Evolutionary conservation across 345 rosid species (phyloP).

Genomic region (Combretum micranthum): DNA sequence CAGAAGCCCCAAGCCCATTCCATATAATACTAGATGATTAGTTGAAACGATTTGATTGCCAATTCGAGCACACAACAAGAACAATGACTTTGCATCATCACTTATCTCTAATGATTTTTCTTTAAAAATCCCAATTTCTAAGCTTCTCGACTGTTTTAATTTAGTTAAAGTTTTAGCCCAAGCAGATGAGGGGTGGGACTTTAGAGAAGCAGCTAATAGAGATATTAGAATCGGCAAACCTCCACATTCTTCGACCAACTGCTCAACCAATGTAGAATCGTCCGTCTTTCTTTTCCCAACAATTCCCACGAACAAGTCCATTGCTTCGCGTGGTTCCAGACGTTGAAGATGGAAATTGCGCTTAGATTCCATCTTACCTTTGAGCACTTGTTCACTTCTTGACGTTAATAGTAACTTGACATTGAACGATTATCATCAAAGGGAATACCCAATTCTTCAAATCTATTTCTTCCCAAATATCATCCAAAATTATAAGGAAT

Average conservation of each 20-base stretch:
- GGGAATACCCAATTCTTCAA: too few species aligned
- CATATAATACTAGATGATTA: slow-evolving; percentile 13
- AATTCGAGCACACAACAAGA: slow-evolving; percentile 13
- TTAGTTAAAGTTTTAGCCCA: background rate
- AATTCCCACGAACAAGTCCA: slow-evolving; percentile 15
- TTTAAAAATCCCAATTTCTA: background rate
- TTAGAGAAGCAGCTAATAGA: background rate
- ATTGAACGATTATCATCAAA: too few species aligned
- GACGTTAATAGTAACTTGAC: too few species aligned
- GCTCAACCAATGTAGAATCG: background rate
- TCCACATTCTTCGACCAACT: slow-evolving; percentile 8
- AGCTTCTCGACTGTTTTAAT: background rate
- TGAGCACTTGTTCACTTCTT: too few species aligned
- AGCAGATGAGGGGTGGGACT: accelerated
- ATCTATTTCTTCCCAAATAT: too few species aligned
- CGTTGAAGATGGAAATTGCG: slow-evolving; percentile 1
- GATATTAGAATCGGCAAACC: slow-evolving; percentile 20
- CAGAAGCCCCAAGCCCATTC: slow-evolving; percentile 21
- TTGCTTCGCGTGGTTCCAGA: slow-evolving; percentile 12
- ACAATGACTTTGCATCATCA: background rate
- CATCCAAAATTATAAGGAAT: too few species aligned
- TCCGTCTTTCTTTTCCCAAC: background rate
- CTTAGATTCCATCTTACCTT: too few species aligned
- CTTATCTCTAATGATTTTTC: background rate
- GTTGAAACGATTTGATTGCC: background rate